phyloP scores from a whole-genome alignment of 352 stramenopile genomes.

The Phytopythium chamaehyphon region DNA sequence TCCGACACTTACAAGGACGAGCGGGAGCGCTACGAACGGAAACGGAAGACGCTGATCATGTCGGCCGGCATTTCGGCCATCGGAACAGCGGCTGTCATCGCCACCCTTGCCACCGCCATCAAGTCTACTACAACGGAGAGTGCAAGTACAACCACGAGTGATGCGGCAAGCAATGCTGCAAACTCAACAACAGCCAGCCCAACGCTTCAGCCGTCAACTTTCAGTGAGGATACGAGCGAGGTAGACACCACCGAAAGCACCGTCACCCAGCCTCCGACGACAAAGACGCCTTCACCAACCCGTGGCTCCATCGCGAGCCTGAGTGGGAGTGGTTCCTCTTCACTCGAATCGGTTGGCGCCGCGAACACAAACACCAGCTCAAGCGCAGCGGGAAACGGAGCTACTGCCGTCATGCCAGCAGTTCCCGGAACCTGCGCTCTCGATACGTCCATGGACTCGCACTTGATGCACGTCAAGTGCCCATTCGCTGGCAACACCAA shows the following conservation, averaged over 20 bases:
- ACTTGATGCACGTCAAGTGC: constrained; percentile 4
- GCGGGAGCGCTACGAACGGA: constrained; percentile 1
- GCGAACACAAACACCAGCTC: neutral
- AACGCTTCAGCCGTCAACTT: constrained; percentile 1
- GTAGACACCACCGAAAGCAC: neutral
- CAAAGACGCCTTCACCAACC: too few species aligned
- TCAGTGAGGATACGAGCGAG: neutral
- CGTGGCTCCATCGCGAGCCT: too few species aligned
- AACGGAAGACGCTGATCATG: constrained; percentile 7
- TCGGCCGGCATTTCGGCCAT: constrained; percentile 2
- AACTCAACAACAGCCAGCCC: neutral
- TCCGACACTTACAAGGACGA: neutral
- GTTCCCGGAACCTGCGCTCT: neutral
- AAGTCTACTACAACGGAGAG: constrained; percentile 4
- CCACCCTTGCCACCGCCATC: constrained; percentile 5
- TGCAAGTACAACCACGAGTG: neutral
- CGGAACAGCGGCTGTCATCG: constrained; percentile 1
- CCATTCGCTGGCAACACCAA: constrained; percentile 5
- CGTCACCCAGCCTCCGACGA: too few species aligned
- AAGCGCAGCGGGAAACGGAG: neutral
- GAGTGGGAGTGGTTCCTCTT: too few species aligned
- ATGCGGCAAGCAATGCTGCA: neutral
- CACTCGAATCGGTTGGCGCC: too few species aligned
- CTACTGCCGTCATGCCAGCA: neutral
- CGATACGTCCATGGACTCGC: constrained; percentile 4